Evolutionary conservation across 108 stramenopile genomes (phyloP).

Genomic region (Nannochloropsis oceanica): DNA sequence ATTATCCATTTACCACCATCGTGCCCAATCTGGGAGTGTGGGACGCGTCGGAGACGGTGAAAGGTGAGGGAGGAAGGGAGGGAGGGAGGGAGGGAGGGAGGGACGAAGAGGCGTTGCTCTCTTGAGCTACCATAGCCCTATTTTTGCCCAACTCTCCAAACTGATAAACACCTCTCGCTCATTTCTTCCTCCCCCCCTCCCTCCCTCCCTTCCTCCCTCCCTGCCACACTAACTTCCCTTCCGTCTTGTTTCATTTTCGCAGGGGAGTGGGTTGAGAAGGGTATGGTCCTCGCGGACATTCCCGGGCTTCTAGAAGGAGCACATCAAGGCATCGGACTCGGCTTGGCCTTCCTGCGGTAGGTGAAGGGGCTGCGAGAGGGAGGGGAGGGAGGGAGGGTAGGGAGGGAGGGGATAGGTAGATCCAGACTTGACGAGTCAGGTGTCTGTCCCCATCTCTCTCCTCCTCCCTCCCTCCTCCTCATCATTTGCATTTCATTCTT

Average conservation of each 20-base stretch:
- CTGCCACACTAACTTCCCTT: background rate
- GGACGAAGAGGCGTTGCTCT: background rate
- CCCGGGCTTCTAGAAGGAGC: slow-evolving; percentile 19
- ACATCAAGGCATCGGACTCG: slow-evolving; percentile 21
- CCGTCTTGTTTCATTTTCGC: background rate
- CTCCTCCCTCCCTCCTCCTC: too few species aligned
- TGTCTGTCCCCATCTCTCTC: too few species aligned
- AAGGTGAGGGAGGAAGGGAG: too few species aligned
- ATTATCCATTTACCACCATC: slow-evolving; percentile 94
- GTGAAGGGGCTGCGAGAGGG: too few species aligned
- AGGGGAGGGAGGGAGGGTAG: too few species aligned
- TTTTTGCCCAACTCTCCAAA: background rate
- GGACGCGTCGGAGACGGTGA: too few species aligned
- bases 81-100: too few species aligned
- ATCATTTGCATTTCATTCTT: too few species aligned
- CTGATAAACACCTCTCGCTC: background rate
- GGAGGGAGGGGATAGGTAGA: too few species aligned
- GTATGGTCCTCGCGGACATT: slow-evolving; percentile 24
- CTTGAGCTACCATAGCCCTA: background rate
- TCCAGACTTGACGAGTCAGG: too few species aligned
- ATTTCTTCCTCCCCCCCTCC: background rate
- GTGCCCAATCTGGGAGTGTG: slow-evolving; percentile 88
- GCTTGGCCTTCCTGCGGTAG: slow-evolving; percentile 20
- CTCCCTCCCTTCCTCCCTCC: background rate
- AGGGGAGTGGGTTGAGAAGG: background rate